A percentile compares a stretch with the other conserved stretches of the same genome.
These are phyloP conservation scores for Chalciporus sphaerocephalus DNA, from an alignment of 768 basidiomycete species.

Conservation along the genomic window DNA sequence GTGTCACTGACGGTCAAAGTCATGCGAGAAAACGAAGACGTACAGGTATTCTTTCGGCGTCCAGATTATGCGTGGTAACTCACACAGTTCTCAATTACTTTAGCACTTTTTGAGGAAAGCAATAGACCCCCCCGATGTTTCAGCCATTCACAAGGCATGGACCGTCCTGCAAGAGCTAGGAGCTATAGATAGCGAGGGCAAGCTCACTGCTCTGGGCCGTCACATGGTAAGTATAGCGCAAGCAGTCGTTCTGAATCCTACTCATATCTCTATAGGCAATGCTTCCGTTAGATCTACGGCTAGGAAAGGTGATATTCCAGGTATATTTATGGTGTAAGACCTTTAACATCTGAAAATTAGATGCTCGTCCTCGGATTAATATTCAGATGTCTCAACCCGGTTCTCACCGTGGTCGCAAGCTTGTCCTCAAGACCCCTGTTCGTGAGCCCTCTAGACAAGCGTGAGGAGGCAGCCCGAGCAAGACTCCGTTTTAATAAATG, in stretches of 20 bases:
- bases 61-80: neutral
- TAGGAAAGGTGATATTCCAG: slow-evolving; percentile 61
- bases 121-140: slow-evolving; percentile 76
- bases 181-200: slow-evolving; percentile 60
- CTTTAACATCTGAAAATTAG: slow-evolving; percentile 33
- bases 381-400: slow-evolving; percentile 78
- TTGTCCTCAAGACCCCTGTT: slow-evolving; percentile 89
- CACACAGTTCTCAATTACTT: neutral
- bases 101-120: slow-evolving; percentile 67
- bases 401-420: slow-evolving; percentile 76
- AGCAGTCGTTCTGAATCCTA: neutral
- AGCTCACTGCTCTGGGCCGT: slow-evolving; percentile 75
- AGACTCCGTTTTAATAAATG: slow-evolving; percentile 62
- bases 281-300: slow-evolving; percentile 82
- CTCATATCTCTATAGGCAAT: slow-evolving; percentile 48
- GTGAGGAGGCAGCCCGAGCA: slow-evolving; percentile 77
- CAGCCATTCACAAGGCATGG: slow-evolving; percentile 76
- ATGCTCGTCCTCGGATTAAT: slow-evolving; percentile 85
- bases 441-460: slow-evolving; percentile 72
- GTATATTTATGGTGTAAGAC: neutral
- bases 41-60: slow-evolving; percentile 48
- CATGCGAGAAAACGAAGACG: slow-evolving; percentile 71
- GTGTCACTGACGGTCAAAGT: slow-evolving; percentile 80
- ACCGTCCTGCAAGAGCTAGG: slow-evolving; percentile 69
- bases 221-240: slow-evolving; percentile 52